Evolutionary conservation across 2,329 filamentous ascomycete species (phyloP), one percentile per base, ranked within the genome.

Genomic region (Periconia macrospinosa): DNA sequence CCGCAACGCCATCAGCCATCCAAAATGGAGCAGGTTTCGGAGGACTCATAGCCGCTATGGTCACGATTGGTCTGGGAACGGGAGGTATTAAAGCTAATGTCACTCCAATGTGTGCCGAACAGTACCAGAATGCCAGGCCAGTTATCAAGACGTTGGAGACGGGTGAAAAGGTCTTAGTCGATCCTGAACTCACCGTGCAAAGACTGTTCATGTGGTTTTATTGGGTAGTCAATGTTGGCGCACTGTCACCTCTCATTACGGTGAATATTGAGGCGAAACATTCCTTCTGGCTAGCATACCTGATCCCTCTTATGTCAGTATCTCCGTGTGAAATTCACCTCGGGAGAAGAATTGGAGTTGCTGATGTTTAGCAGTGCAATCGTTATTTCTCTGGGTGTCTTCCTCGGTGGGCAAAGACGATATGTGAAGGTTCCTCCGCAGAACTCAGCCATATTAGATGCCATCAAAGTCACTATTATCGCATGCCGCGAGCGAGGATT

Each of bases 231-330:
- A 75, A 74, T 60, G 62, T 74, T 42, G 73, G 73, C 47, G 68
- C 70, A 11, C 50, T 74, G 35, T 58, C 68, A 13, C 71, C 74
- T 59, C 56, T 76, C 30, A 56, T 55, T 43, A 75, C 75, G 73
- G 70, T 69, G 6, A 75, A 73, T 52, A 69, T 70, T 13, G 72
- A 76, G 50, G 63, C 70, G 41, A 74, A 75, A 49, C 83, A 90
- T 41, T 88, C 89, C 14, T 92, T 90, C 78, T 92, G 85, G 83
- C 79, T 90, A 14, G 81, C 88, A 0, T 92, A 81, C 74, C 74
- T 88, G 17, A 79, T 91, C 14, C 88, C 88, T 6, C 90, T 87
- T 1, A 62, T 79, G 45, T 76, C 89, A 63, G 23, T 27, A 27
- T 8, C 23, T 27, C 23, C 3, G 23, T 27, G 5, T 27, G 8